A percentile compares a stretch with the other conserved stretches of the same genome.
Conservation (phyloP, 805 yeast genomes). For the Candida berthetii region DNA sequence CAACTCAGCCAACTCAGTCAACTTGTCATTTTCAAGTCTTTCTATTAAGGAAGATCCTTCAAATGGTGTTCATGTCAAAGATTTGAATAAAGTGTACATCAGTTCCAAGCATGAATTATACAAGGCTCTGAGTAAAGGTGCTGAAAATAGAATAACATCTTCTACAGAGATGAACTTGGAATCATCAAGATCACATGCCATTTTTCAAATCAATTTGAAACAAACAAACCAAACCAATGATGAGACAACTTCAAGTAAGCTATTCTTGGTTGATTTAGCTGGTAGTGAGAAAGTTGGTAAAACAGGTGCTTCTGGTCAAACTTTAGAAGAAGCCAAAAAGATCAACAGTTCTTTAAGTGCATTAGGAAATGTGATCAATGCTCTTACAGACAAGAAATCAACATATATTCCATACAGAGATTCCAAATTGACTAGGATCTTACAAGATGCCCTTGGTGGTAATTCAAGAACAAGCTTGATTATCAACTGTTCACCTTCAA, state of each 20-base stretch:
- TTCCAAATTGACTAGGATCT: constrained; percentile 44
- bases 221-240: constrained; percentile 54
- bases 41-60: constrained; percentile 52
- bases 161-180: constrained; percentile 66
- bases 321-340: constrained; percentile 77
- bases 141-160: constrained; percentile 46
- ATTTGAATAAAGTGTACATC: constrained; percentile 59
- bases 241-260: constrained; percentile 51
- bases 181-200: constrained; percentile 77
- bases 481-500: constrained; percentile 65
- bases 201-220: constrained; percentile 61
- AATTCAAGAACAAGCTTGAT: constrained; percentile 73
- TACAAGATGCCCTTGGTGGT: constrained; percentile 80
- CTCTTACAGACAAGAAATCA: constrained; percentile 63
- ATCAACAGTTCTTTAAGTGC: constrained; percentile 75
- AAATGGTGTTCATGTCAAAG: constrained; percentile 66
- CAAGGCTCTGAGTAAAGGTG: constrained; percentile 52
- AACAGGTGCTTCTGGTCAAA: constrained; percentile 71
- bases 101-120: constrained; percentile 52
- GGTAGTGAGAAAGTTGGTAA: constrained; percentile 80
- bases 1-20: neutral
- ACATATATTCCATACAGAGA: constrained; percentile 62
- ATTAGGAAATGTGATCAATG: constrained; percentile 74
- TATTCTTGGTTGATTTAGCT: constrained; percentile 78
- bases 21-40: neutral